Conservation (phyloP, 495 filamentous ascomycete species). For the Hypoxylon lienhwacheense region DNA sequence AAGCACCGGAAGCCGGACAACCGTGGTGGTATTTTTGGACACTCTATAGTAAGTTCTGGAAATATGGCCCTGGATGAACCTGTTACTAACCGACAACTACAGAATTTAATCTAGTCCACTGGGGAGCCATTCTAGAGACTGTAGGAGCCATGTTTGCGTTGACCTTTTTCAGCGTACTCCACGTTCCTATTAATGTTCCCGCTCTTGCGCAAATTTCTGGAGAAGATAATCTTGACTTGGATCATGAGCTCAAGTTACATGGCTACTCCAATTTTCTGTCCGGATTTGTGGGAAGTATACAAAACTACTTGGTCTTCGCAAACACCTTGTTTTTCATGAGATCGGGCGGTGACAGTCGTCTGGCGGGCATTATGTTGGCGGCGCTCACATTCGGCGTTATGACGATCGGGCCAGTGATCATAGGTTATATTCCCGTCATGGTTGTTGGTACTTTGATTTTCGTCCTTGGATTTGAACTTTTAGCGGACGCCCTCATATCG, state of each 20-base stretch:
- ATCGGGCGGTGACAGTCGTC: conserved; percentile 81
- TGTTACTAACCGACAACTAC: conserved; percentile 32
- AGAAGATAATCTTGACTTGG: conserved; percentile 87
- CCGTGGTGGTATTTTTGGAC: conserved; percentile 98
- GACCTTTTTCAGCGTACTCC: conserved; percentile 95
- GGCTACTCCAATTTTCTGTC: conserved; percentile 91
- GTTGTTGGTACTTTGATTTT: conserved; percentile 95
- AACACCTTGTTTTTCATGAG: conserved; percentile 95
- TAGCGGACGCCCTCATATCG: conserved; percentile 83
- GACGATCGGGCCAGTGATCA: conserved; percentile 79
- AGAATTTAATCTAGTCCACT: conserved; percentile 77
- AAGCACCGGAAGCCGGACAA: conserved; percentile 75
- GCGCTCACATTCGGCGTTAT: conserved; percentile 76
- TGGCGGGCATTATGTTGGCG: conserved; percentile 87
- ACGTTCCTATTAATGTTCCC: conserved; percentile 97
- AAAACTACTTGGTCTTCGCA: conserved; percentile 97
- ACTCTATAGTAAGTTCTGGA: conserved; percentile 70
- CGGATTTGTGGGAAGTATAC: conserved; percentile 82
- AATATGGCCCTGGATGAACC: background rate
- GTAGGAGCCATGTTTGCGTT: conserved; percentile 95
- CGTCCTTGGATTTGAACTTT: conserved; percentile 84
- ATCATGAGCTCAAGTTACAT: conserved; percentile 90
- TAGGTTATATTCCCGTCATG: conserved; percentile 95
- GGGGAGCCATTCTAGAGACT: conserved; percentile 74
- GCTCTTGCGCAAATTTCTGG: conserved; percentile 84